Evolutionary conservation across 768 basidiomycete species (phyloP).

Genomic region (Tricholoma furcatifolium): DNA sequence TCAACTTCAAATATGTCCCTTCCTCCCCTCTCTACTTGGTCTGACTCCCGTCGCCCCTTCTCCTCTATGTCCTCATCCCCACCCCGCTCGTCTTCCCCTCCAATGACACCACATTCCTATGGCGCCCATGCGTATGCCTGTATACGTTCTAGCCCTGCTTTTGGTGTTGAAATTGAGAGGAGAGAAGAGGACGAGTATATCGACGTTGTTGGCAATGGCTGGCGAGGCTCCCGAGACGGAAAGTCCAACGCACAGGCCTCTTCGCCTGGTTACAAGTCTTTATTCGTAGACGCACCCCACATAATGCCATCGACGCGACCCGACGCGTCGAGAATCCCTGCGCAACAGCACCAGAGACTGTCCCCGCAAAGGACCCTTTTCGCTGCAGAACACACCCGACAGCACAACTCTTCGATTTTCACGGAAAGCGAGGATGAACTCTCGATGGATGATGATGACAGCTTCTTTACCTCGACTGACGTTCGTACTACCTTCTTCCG

Average conservation of each 20-base stretch:
- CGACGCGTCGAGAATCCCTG: conserved; percentile 26
- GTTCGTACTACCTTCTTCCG: conserved; percentile 51
- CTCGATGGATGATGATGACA: conserved; percentile 21
- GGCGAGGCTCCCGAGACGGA: conserved; percentile 8
- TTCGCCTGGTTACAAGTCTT: conserved; percentile 27
- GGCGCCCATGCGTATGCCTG: conserved; percentile 26
- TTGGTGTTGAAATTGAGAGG: conserved; percentile 23
- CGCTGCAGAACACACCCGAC: background rate
- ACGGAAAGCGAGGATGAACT: conserved; percentile 33
- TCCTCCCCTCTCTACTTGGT: conserved; percentile 17
- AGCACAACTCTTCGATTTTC: conserved; percentile 17
- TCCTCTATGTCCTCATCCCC: conserved; percentile 30
- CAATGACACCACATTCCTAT: conserved; percentile 33
- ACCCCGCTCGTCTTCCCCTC: conserved; percentile 37
- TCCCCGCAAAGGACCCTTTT: background rate
- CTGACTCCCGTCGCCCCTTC: conserved; percentile 19
- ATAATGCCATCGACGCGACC: conserved; percentile 31
- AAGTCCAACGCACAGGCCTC: conserved; percentile 19
- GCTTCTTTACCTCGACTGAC: conserved; percentile 26
- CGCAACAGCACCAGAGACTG: background rate
- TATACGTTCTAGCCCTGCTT: conserved; percentile 35
- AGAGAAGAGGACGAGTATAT: background rate
- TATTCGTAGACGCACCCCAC: conserved; percentile 24
- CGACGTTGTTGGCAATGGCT: background rate
- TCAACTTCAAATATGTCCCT: conserved; percentile 19